These are phyloP conservation scores for Dryadomyces quercus-mongolicae DNA, from an alignment of 2,329 filamentous ascomycete genomes.

Conservation along the genomic window DNA sequence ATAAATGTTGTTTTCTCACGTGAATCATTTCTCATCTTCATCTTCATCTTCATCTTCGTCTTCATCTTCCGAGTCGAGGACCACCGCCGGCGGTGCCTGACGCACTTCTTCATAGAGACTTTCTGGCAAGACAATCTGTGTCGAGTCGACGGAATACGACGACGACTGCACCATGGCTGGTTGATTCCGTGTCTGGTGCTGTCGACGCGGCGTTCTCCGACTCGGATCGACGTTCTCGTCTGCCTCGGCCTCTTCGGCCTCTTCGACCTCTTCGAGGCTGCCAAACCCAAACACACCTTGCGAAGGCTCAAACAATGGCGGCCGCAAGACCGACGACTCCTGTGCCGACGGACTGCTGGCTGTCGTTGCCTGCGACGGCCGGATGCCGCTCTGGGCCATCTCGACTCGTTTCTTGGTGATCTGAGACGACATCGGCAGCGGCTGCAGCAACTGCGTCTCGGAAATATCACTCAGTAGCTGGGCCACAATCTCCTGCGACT, in stretches of 20 bases:
- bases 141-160: slow-evolving; percentile 20
- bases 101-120: slow-evolving; percentile 28
- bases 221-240: not conserved
- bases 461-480: slow-evolving; percentile 34
- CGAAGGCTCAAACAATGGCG: no score
- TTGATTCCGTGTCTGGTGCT: no score
- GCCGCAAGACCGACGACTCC: not conserved
- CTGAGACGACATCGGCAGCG: no score
- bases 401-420: no score
- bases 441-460: slow-evolving; percentile 9
- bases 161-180: not conserved
- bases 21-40: no score
- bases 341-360: not conserved
- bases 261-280: no score
- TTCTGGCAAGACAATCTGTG: slow-evolving; percentile 39
- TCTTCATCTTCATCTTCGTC: slow-evolving; percentile 1
- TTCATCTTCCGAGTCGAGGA: slow-evolving; percentile 29
- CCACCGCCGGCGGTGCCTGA: slow-evolving; percentile 21
- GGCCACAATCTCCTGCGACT: slow-evolving; percentile 39
- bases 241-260: no score
- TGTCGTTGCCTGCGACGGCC: not conserved
- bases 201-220: not conserved
- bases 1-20: not conserved
- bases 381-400: not conserved
- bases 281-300: no score